Percentiles rank a stretch among this genome's conserved stretches.
phyloP scores from a whole-genome alignment of 352 stramenopile species.

The Phytophthora pinifolia region DNA sequence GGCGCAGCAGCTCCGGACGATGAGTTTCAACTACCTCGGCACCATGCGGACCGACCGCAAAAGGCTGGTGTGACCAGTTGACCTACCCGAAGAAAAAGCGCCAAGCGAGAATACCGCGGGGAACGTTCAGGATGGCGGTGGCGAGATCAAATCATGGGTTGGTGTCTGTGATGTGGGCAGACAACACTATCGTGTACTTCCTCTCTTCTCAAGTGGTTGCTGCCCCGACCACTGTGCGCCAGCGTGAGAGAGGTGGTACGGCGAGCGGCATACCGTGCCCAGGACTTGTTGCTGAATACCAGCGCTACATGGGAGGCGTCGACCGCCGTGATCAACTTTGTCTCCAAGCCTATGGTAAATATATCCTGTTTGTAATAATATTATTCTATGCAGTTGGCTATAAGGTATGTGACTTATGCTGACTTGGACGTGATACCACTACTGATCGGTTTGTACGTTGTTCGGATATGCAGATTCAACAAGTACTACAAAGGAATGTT shows the following conservation, averaged over 20 bases:
- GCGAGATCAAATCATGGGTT: slow-evolving; percentile 1
- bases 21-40: not conserved
- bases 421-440: not conserved
- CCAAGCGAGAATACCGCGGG: not conserved
- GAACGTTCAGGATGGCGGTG: slow-evolving; percentile 2
- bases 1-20: not conserved
- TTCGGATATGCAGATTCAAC: not conserved
- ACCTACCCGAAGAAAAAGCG: too few species aligned
- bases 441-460: not conserved
- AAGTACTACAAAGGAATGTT: slow-evolving; percentile 25
- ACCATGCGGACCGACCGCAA: not conserved
- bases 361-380: too few species aligned
- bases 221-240: not conserved
- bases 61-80: not conserved
- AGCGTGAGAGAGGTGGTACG: not conserved
- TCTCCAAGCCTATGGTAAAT: slow-evolving; percentile 17
- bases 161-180: not conserved
- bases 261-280: not conserved
- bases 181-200: slow-evolving; percentile 5
- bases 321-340: slow-evolving; percentile 23
- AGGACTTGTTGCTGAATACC: not conserved
- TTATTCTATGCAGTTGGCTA: slow-evolving; percentile 21
- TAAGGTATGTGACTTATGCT: slow-evolving; percentile 8
- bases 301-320: slow-evolving; percentile 15
- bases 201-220: not conserved